phyloP scores from a whole-genome alignment of 2,329 filamentous ascomycete species.

The Beauveria pseudobassiana region DNA sequence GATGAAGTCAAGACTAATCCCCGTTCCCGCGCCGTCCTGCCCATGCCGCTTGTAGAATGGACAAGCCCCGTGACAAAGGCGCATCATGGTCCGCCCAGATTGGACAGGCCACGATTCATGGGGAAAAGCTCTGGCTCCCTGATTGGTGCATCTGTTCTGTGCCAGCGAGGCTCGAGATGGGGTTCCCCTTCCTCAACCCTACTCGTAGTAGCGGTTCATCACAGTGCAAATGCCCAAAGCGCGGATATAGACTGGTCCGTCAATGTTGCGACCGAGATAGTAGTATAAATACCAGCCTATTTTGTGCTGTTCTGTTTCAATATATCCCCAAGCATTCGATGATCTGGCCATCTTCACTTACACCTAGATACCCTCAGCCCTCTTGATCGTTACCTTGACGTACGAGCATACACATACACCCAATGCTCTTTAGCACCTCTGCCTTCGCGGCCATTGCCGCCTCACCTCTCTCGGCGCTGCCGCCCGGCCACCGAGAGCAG shows the following conservation, averaged over 20 bases:
- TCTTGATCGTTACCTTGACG: not conserved
- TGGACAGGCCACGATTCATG: not conserved
- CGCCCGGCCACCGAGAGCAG: not conserved
- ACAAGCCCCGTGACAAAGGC: not conserved
- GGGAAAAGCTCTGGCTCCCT: not conserved
- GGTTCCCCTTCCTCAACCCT: not conserved
- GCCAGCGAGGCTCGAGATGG: constrained; percentile 5
- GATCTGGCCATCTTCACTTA: not conserved
- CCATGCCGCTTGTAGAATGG: not conserved
- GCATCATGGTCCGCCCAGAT: not conserved
- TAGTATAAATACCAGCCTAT: not conserved
- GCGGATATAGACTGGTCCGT: not conserved
- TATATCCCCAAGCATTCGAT: not conserved
- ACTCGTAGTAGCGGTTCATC: not conserved
- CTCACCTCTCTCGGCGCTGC: constrained; percentile 3
- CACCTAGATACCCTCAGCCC: not conserved
- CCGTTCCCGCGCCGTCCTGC: not conserved
- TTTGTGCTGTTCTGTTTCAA: not conserved
- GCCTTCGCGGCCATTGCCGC: constrained; percentile 1
- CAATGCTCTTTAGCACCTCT: constrained; percentile 8
- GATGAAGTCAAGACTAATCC: not conserved
- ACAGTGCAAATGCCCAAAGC: not conserved
- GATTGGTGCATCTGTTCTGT: constrained; percentile 1
- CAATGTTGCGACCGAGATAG: not conserved
- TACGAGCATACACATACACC: not conserved